These are phyloP conservation scores for Spergularia bocconei DNA, from an alignment of 148 eudicot species.

Conservation along the genomic window DNA sequence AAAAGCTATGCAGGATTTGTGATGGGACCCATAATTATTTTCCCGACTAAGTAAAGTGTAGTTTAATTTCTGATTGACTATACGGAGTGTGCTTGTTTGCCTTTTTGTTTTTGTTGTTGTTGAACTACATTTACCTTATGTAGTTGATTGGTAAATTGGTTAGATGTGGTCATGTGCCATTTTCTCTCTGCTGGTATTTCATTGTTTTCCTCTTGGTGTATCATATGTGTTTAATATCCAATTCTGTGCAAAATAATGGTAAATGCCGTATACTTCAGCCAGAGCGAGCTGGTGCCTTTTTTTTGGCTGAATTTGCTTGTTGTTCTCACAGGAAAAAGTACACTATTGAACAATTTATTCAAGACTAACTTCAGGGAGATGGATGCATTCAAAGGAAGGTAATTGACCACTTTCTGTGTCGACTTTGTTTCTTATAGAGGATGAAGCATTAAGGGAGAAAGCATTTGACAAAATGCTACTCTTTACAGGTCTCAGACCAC, in stretches of 20 bases:
- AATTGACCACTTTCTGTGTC: constrained; percentile 16
- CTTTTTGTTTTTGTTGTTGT: too few species aligned
- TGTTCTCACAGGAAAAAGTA: constrained; percentile 71
- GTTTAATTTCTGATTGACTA: not conserved
- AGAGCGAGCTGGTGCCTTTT: not conserved
- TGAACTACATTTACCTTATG: too few species aligned
- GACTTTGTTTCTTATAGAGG: constrained; percentile 7
- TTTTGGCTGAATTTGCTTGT: not conserved
- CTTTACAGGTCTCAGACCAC: constrained; percentile 83
- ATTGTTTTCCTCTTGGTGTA: too few species aligned
- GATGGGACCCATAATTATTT: not conserved
- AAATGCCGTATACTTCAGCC: not conserved
- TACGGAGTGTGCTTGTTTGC: too few species aligned
- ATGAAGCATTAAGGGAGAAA: not conserved
- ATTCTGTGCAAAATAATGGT: not conserved
- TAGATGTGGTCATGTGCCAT: too few species aligned
- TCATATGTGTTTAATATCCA: too few species aligned
- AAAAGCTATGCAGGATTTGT: not conserved
- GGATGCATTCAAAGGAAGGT: constrained; percentile 96
- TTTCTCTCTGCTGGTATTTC: too few species aligned
- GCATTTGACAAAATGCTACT: not conserved
- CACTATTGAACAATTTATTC: constrained; percentile 72
- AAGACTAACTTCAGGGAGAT: constrained; percentile 84
- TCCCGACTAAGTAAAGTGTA: not conserved
- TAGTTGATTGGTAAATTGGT: too few species aligned